A percentile compares a stretch with the other conserved stretches of the same genome.
Evolutionary conservation across 805 yeast species (phyloP).

Genomic region (Candida insectorum): DNA sequence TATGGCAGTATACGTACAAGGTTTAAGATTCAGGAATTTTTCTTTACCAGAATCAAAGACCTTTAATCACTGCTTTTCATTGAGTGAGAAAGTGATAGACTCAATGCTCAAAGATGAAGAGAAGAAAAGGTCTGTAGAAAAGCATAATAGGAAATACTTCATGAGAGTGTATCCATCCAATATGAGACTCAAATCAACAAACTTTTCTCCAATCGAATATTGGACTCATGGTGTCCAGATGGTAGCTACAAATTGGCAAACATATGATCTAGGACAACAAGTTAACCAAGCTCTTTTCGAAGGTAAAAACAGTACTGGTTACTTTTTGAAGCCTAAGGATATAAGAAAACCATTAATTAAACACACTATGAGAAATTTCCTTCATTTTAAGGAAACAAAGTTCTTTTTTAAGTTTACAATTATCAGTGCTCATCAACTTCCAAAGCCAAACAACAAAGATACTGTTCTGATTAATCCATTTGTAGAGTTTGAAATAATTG

Average conservation of each 20-base stretch:
- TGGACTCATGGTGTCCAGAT: constrained; percentile 90
- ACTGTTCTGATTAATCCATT: constrained; percentile 53
- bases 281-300: constrained; percentile 80
- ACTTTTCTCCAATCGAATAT: constrained; percentile 72
- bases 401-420: constrained; percentile 32
- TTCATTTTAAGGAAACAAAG: constrained; percentile 3
- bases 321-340: constrained; percentile 66
- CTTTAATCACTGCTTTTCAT: constrained; percentile 78
- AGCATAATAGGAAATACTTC: constrained; percentile 72
- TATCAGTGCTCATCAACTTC: constrained; percentile 83
- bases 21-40: constrained; percentile 75
- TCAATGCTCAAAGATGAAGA: constrained; percentile 61
- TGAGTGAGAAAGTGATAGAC: constrained; percentile 69
- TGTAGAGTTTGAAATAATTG: constrained; percentile 58
- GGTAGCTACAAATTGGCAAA: constrained; percentile 98
- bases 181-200: constrained; percentile 70
- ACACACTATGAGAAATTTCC: constrained; percentile 7
- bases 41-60: constrained; percentile 84
- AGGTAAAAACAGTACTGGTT: constrained; percentile 60
- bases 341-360: constrained; percentile 36
- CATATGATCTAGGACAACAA: constrained; percentile 85
- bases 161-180: constrained; percentile 89
- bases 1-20: constrained; percentile 71
- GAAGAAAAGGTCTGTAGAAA: constrained; percentile 54
- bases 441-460: constrained; percentile 57